Evolutionary conservation across 495 filamentous ascomycete species (phyloP).

Genomic region (Tetracladium setigerum): DNA sequence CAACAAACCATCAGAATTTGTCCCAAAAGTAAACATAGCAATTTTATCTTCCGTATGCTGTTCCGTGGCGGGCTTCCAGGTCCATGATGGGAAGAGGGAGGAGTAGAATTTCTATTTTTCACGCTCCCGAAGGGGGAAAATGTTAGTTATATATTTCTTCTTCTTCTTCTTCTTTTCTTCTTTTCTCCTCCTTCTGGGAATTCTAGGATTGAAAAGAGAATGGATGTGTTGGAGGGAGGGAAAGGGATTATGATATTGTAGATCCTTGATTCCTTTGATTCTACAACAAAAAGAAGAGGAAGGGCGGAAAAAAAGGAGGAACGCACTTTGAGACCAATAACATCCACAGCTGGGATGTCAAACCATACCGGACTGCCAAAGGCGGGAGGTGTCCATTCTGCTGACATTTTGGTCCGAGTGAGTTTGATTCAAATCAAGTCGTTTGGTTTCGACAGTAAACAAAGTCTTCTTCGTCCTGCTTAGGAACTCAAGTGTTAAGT

Average conservation of each 20-base stretch:
- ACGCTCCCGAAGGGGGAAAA: not conserved
- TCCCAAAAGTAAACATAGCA: slow-evolving; percentile 1
- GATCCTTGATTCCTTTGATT: not conserved
- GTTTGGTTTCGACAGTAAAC: too few relatives aligned
- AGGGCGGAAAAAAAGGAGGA: not conserved
- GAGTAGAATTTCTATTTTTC: slow-evolving; percentile 9
- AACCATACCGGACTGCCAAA: slow-evolving; percentile 7
- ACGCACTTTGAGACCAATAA: slow-evolving; percentile 4
- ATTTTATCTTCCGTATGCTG: slow-evolving; percentile 8
- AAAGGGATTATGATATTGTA: not conserved
- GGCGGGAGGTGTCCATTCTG: slow-evolving; percentile 3
- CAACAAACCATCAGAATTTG: not conserved
- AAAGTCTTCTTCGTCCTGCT: too few relatives aligned
- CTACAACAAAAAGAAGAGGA: not conserved
- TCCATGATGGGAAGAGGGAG: slow-evolving; percentile 11
- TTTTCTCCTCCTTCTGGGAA: too few relatives aligned
- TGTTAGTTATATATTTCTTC: not conserved
- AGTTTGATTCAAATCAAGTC: too few relatives aligned
- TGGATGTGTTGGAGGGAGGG: too few relatives aligned
- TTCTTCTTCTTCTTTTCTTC: too few relatives aligned
- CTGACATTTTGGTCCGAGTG: not conserved
- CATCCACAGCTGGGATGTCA: slow-evolving; percentile 12
- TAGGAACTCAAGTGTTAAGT: too few relatives aligned
- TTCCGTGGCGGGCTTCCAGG: slow-evolving; percentile 6
- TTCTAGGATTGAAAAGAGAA: too few relatives aligned